Percentiles rank a stretch among this genome's conserved stretches.
These are phyloP conservation scores for Zelonia costaricensis DNA, from an alignment of 208 protist genomes.

Conservation along the genomic window DNA sequence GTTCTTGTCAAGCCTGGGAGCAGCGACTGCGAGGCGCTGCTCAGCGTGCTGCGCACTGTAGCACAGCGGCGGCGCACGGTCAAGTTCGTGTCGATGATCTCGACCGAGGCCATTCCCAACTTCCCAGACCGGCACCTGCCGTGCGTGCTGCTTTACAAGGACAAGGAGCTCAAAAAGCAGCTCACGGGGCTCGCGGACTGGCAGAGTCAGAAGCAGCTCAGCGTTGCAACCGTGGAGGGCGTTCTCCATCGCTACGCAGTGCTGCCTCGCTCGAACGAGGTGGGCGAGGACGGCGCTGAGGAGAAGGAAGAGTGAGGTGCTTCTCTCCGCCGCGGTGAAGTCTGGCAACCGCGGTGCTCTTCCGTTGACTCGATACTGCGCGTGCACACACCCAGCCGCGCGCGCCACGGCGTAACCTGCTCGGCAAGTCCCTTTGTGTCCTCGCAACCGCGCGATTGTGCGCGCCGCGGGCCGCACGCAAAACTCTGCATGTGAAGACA, in stretches of 20 bases:
- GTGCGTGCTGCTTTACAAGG: slow-evolving; percentile 82
- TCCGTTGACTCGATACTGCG: no score
- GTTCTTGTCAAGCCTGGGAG: slow-evolving; percentile 71
- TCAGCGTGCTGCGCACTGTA: slow-evolving; percentile 66
- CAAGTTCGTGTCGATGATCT: slow-evolving; percentile 88
- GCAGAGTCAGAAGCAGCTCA: slow-evolving; percentile 40
- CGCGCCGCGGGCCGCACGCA: no score
- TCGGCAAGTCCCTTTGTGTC: no score
- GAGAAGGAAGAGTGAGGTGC: not conserved
- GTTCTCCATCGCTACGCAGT: slow-evolving; percentile 51
- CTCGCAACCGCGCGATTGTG: no score
- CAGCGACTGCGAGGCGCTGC: slow-evolving; percentile 74
- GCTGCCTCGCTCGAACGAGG: slow-evolving; percentile 35
- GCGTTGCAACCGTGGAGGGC: slow-evolving; percentile 47
- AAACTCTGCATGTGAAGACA: no score
- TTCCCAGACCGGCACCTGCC: slow-evolving; percentile 81
- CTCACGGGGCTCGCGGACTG: slow-evolving; percentile 69
- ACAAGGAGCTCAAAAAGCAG: slow-evolving; percentile 66
- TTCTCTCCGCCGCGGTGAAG: no score
- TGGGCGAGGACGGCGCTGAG: not conserved
- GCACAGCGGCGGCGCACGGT: slow-evolving; percentile 67
- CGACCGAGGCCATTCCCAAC: slow-evolving; percentile 75
- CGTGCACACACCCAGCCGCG: no score
- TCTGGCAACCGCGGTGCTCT: no score
- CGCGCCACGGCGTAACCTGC: no score